Conservation (phyloP, 2,329 filamentous ascomycete genomes). For the Fusarium miscanthi region DNA sequence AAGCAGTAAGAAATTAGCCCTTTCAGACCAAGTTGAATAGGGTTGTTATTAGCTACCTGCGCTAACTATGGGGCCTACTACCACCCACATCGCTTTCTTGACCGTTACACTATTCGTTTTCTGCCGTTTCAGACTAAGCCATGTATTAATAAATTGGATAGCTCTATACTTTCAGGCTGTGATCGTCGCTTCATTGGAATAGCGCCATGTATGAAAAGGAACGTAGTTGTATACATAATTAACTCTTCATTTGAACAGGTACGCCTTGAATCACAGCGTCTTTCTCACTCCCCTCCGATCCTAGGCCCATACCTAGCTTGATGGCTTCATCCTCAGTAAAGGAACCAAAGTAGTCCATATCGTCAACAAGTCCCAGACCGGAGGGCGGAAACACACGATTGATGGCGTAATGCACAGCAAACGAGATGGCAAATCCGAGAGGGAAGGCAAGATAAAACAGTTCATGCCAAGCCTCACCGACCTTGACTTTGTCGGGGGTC, state of each 20-base stretch:
- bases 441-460: neutral
- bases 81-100: too few relatives aligned
- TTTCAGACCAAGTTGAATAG: too few relatives aligned
- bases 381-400: neutral
- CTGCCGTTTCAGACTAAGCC: too few relatives aligned
- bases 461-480: neutral
- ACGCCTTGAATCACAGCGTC: neutral
- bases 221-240: too few relatives aligned
- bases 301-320: neutral
- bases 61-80: too few relatives aligned
- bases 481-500: neutral
- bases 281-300: neutral
- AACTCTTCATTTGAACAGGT: neutral
- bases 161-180: neutral
- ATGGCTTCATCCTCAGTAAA: neutral
- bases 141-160: neutral
- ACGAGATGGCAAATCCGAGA: fast-evolving
- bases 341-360: neutral
- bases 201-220: neutral
- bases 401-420: neutral
- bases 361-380: neutral
- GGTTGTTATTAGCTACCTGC: too few relatives aligned
- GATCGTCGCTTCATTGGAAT: neutral
- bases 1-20: neutral
- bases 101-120: too few relatives aligned